Conservation (phyloP, 805 yeast species). For the Zygosaccharomyces pseudorouxii region DNA sequence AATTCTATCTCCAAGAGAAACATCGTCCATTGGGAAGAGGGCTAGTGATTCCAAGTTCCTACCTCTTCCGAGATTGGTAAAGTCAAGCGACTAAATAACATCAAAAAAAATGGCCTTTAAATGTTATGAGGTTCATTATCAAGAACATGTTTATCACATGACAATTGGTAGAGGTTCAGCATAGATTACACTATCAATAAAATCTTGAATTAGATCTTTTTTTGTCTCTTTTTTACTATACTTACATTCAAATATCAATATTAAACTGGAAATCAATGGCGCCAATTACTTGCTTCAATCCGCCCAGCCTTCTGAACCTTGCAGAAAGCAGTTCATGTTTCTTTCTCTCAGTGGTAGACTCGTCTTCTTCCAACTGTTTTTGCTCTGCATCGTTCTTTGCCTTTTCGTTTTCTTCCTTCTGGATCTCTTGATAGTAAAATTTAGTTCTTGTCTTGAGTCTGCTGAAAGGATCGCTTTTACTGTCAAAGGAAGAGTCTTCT, state of each 20-base stretch:
- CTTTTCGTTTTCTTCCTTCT: conserved; percentile 53
- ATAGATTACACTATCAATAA: neutral
- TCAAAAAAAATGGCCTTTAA: neutral
- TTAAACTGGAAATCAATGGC: conserved; percentile 41
- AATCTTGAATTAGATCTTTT: no score
- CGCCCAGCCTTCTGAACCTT: conserved; percentile 55
- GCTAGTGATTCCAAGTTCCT: neutral
- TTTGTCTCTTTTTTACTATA: neutral
- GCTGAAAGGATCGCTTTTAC: conserved; percentile 74
- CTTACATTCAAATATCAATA: conserved; percentile 27
- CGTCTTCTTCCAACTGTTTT: conserved; percentile 38
- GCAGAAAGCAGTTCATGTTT: conserved; percentile 45
- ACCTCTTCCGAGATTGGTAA: neutral
- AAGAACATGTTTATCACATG: neutral
- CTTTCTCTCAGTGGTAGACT: conserved; percentile 42
- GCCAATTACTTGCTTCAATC: conserved; percentile 48
- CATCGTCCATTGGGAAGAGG: neutral
- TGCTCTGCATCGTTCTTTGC: conserved; percentile 52
- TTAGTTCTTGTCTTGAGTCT: conserved; percentile 85
- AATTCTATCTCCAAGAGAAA: conserved; percentile 20
- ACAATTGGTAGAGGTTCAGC: neutral
- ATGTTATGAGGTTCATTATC: neutral
- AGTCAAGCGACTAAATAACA: neutral
- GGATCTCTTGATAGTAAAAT: conserved; percentile 61
- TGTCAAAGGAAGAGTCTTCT: conserved; percentile 33